Evolutionary conservation across 257 asterid species (phyloP), one percentile per base, ranked within the genome.

Genomic region (Lantana camara): DNA sequence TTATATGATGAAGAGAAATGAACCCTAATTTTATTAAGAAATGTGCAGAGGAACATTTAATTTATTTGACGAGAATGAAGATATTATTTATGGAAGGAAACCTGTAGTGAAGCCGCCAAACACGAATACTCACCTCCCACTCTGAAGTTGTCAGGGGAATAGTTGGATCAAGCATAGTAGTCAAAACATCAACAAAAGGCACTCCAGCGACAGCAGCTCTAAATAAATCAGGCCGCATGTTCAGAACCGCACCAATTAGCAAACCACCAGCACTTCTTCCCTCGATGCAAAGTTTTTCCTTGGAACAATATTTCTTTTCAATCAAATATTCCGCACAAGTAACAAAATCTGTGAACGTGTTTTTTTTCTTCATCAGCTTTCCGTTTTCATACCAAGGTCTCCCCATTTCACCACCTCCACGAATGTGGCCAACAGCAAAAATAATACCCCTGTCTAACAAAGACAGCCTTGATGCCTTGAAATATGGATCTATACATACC

Each of bases 361-460:
- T 87, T 55, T 79, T 93, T 78, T 93, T 93, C 84, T 85, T 82
- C 64, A 93, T 82, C 63, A 90, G 83, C 64, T 93, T 93, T 67
- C 99, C 99, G 48, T 84, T 74, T 77, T 93, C 99, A 66, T 93
- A 93, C 99, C 99, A 93, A 19, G 67, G 90, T 71, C 99, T 87
- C 75, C 99, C 99, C 97, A 93, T 82, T 81, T 93, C 99, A 72
- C 99, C 98, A 53, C 99, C 99, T 73, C 99, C 99, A 63, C 99
- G 96, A 68, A 93, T 44, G 68, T 93, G 97, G 44, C 95, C 95
- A 77, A 90, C 70, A 34, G 87, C 82, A 45, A 76, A 85, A 69
- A 87, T 77, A 80, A 93, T 83, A 41, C 99, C 99, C 77, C 95
- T 78, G 78, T 93, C 97, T 64, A 93, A 75, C 83, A 93, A 82